Evolutionary conservation across 2,329 filamentous ascomycete genomes (phyloP).

Genomic region (Trichoderma sp.): DNA sequence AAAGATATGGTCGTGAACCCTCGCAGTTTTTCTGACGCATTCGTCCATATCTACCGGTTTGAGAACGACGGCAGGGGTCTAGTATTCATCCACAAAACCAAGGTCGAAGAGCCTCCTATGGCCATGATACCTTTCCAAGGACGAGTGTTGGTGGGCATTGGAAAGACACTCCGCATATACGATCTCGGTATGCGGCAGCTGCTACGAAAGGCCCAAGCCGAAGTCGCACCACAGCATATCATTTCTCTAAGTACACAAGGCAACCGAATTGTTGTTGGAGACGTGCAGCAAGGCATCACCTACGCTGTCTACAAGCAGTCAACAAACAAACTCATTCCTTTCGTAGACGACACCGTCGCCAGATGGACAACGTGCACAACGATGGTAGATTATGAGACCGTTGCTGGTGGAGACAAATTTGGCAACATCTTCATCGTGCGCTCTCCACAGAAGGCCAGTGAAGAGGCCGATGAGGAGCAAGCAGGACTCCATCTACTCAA

Average conservation of each 20-base stretch:
- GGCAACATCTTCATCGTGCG: constrained; percentile 93
- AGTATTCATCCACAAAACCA: constrained; percentile 95
- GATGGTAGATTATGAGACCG: constrained; percentile 97
- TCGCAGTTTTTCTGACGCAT: constrained; percentile 72
- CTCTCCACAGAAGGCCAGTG: constrained; percentile 79
- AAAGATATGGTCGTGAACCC: constrained; percentile 84
- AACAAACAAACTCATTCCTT: constrained; percentile 88
- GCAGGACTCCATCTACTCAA: constrained; percentile 89
- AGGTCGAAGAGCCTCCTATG: constrained; percentile 81
- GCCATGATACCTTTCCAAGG: constrained; percentile 95
- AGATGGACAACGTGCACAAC: constrained; percentile 88
- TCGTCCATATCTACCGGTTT: constrained; percentile 89
- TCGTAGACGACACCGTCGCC: constrained; percentile 83
- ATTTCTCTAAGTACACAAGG: constrained; percentile 86
- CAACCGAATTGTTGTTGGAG: constrained; percentile 84
- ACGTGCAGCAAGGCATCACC: constrained; percentile 87
- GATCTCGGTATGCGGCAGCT: constrained; percentile 92
- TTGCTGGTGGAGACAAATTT: constrained; percentile 94
- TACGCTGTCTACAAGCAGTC: constrained; percentile 92
- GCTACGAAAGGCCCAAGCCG: constrained; percentile 83
- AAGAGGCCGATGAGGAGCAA: constrained; percentile 88
- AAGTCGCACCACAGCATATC: constrained; percentile 78
- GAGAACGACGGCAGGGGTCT: constrained; percentile 81
- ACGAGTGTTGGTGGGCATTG: constrained; percentile 79
- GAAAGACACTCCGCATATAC: constrained; percentile 78